phyloP scores from a whole-genome alignment of 441 rosid species.

The Raphanus hybrid region DNA sequence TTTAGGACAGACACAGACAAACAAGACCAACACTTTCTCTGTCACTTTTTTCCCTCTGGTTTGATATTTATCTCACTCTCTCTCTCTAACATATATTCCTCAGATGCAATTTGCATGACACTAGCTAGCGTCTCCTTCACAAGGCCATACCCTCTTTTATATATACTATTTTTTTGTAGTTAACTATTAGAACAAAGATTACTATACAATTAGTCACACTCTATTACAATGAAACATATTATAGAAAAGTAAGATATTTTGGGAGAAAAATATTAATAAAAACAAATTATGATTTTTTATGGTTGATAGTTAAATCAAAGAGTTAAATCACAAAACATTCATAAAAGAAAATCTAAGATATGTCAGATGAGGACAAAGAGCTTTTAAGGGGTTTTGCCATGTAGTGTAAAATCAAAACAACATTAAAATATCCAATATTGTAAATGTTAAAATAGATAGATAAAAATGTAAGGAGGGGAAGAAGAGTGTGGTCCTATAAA shows the following conservation, averaged over 20 bases:
- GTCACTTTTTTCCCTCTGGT: slow-evolving; percentile 30
- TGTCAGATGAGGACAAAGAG: slow-evolving; percentile 32
- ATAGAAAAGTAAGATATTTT: background rate
- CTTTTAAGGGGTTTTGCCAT: slow-evolving; percentile 48
- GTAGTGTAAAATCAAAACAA: slow-evolving; percentile 47
- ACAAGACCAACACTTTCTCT: slow-evolving; percentile 30
- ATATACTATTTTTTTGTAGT: slow-evolving; percentile 25
- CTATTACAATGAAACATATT: slow-evolving; percentile 1
- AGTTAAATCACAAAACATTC: slow-evolving; percentile 15
- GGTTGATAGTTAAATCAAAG: slow-evolving; percentile 14
- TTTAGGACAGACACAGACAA: slow-evolving; percentile 42
- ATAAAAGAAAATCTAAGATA: background rate
- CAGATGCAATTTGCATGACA: slow-evolving; percentile 42
- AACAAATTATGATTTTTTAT: background rate
- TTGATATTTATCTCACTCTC: slow-evolving; percentile 20
- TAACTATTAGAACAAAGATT: background rate
- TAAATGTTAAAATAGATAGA: slow-evolving; percentile 31
- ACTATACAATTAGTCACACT: slow-evolving; percentile 12
- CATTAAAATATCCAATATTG: slow-evolving; percentile 47
- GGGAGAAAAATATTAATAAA: background rate
- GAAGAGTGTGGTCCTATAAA: slow-evolving; percentile 43
- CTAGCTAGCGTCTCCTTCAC: slow-evolving; percentile 38
- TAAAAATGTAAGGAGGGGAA: slow-evolving; percentile 16
- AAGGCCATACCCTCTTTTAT: slow-evolving; percentile 35
- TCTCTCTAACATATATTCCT: slow-evolving; percentile 31